These are phyloP conservation scores for Euphorbia lathyris DNA, from an alignment of 345 rosid genomes.

Conservation along the genomic window DNA sequence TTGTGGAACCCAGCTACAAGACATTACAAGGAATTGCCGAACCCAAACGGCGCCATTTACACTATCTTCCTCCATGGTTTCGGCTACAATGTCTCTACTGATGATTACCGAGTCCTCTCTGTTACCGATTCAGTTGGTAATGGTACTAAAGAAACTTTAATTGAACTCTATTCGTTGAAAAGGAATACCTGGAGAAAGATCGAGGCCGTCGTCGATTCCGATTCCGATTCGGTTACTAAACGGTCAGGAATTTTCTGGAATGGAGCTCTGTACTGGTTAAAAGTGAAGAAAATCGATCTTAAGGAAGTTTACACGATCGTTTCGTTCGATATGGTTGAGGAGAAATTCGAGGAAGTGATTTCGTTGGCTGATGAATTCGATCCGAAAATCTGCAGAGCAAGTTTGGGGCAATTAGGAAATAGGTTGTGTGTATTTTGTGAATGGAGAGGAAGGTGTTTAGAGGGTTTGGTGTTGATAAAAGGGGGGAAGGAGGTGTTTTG, in stretches of 20 bases:
- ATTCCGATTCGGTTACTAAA: no score
- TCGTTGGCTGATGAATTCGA: background rate
- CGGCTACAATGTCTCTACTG: slow-evolving; percentile 16
- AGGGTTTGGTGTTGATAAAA: background rate
- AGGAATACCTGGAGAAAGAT: background rate
- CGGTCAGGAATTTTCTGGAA: background rate
- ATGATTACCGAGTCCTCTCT: slow-evolving; percentile 28
- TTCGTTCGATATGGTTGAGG: background rate
- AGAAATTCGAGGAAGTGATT: background rate
- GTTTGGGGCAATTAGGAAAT: background rate
- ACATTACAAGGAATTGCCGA: slow-evolving; percentile 24
- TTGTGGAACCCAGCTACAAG: slow-evolving; percentile 39
- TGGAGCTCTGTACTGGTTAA: background rate
- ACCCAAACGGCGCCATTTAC: slow-evolving; percentile 18
- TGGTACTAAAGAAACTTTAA: no score
- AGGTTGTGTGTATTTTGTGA: slow-evolving; percentile 1
- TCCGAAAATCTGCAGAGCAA: background rate
- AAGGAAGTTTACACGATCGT: background rate
- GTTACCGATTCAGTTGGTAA: background rate
- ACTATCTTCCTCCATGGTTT: slow-evolving; percentile 21
- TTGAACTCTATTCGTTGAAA: background rate
- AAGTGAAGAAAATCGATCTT: background rate
- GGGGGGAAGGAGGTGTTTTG: background rate
- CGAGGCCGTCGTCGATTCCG: no score
- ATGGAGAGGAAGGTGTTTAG: background rate